Evolutionary conservation across 2,329 filamentous ascomycete species (phyloP).

Genomic region (Clonostachys byssicola): DNA sequence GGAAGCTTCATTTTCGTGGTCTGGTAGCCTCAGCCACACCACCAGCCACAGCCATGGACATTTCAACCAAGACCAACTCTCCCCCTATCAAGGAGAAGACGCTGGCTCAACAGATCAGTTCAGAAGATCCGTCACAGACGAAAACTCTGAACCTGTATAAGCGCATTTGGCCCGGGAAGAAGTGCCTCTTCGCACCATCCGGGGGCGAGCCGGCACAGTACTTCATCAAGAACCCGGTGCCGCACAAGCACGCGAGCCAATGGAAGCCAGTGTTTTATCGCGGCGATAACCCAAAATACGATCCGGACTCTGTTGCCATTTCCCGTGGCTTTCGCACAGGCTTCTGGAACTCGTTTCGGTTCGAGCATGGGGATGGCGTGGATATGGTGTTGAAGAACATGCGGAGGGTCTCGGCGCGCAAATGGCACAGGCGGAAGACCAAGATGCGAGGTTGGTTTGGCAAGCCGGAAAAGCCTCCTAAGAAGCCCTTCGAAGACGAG

Average conservation of each 20-base stretch:
- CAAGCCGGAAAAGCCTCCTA: too few species aligned
- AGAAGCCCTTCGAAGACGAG: too few species aligned
- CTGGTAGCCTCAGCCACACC: too few species aligned
- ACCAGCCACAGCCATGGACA: too few species aligned
- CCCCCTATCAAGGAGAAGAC: too few species aligned
- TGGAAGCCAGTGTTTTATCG: constrained; percentile 9
- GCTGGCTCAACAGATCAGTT: too few species aligned
- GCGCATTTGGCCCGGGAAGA: constrained; percentile 4
- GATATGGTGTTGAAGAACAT: constrained; percentile 5
- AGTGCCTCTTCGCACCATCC: constrained; percentile 6
- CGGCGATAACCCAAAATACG: constrained; percentile 11
- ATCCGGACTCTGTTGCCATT: constrained; percentile 2
- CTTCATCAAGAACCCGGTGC: constrained; percentile 9
- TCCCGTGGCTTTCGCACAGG: constrained; percentile 4
- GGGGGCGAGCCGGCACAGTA: constrained; percentile 3
- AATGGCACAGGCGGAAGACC: too few species aligned
- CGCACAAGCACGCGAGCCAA: constrained; percentile 6
- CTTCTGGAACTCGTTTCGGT: constrained; percentile 9
- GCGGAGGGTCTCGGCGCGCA: too few species aligned
- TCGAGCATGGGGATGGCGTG: constrained; percentile 8
- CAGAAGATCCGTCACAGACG: too few species aligned
- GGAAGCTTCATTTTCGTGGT: too few species aligned
- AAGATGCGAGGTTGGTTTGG: too few species aligned
- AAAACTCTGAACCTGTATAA: constrained; percentile 5
- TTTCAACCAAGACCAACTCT: too few species aligned